Percentiles rank a stretch among this genome's conserved stretches.
Evolutionary conservation across 108 stramenopile genomes (phyloP).

Genomic region (Cyclostephanos tholiformis): DNA sequence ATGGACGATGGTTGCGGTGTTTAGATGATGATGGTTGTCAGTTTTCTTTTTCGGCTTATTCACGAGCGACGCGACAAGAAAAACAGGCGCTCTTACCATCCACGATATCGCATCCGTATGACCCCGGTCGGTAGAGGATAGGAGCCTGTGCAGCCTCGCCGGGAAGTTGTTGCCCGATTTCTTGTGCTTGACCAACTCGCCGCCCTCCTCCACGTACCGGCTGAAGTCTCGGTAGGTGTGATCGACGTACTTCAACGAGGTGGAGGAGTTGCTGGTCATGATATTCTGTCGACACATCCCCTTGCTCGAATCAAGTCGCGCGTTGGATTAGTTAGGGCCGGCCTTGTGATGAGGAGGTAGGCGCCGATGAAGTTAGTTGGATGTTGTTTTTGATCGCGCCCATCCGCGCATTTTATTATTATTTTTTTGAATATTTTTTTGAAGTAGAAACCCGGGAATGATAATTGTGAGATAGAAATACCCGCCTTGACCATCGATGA

Average conservation of each 20-base stretch:
- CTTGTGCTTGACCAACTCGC: constrained; percentile 8
- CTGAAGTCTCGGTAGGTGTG: constrained; percentile 10
- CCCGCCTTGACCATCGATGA: no score
- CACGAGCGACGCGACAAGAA: background rate
- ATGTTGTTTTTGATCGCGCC: no score
- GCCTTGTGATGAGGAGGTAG: no score
- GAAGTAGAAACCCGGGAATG: no score
- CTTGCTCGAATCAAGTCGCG: no score
- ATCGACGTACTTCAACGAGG: constrained; percentile 3
- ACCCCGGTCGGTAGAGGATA: background rate
- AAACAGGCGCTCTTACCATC: background rate
- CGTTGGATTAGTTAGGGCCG: no score
- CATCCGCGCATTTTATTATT: no score
- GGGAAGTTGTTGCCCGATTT: constrained; percentile 14
- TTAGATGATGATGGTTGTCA: no score
- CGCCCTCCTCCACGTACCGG: constrained; percentile 12
- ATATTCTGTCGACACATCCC: background rate
- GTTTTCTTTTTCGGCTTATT: no score
- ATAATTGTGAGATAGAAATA: no score
- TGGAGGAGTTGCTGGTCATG: background rate
- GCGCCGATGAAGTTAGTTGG: no score
- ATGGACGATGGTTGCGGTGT: background rate
- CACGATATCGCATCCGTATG: constrained; percentile 4
- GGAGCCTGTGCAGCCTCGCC: constrained; percentile 1
- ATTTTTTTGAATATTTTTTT: no score